Conservation (phyloP, 2,329 filamentous ascomycete species). For the Alternaria sp. region DNA sequence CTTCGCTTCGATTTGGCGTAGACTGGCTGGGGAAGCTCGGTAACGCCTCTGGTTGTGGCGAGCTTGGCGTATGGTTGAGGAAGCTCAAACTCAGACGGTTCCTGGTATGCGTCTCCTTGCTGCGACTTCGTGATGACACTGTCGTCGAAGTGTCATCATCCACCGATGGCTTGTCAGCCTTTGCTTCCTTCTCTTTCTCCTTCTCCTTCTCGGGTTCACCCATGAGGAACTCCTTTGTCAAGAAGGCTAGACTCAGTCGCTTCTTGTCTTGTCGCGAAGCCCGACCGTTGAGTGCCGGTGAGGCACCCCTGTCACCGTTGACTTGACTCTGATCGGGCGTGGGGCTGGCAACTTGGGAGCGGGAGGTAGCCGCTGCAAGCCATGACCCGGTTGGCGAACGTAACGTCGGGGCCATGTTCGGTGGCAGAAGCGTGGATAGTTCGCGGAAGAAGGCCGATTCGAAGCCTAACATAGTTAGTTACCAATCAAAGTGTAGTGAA, state of each 20-base stretch:
- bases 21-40: conserved; percentile 27
- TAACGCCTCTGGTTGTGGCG: conserved; percentile 39
- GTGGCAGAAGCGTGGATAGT: conserved; percentile 49
- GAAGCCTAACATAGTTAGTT: conserved; percentile 47
- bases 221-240: conserved; percentile 43
- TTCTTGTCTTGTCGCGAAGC: conserved; percentile 48
- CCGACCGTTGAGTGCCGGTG: conserved; percentile 29
- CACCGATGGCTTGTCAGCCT: conserved; percentile 20
- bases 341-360: conserved; percentile 36
- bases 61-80: conserved; percentile 29
- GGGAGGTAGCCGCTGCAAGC: conserved; percentile 35
- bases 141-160: conserved; percentile 34
- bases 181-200: conserved; percentile 21
- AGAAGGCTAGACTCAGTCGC: conserved; percentile 46
- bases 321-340: conserved; percentile 25
- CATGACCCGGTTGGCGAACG: conserved; percentile 46
- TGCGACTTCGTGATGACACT: conserved; percentile 36
- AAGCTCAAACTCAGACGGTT: conserved; percentile 41
- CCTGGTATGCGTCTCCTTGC: conserved; percentile 36
- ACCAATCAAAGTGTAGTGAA: conserved; percentile 10
- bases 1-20: conserved; percentile 24
- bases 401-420: conserved; percentile 31
- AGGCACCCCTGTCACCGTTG: conserved; percentile 33
- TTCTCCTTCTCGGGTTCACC: conserved; percentile 27
- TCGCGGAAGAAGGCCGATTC: conserved; percentile 55